Percentiles rank a stretch among this genome's conserved stretches.
Conservation (phyloP, 768 basidiomycete genomes). For the Boletus barrowsii region DNA sequence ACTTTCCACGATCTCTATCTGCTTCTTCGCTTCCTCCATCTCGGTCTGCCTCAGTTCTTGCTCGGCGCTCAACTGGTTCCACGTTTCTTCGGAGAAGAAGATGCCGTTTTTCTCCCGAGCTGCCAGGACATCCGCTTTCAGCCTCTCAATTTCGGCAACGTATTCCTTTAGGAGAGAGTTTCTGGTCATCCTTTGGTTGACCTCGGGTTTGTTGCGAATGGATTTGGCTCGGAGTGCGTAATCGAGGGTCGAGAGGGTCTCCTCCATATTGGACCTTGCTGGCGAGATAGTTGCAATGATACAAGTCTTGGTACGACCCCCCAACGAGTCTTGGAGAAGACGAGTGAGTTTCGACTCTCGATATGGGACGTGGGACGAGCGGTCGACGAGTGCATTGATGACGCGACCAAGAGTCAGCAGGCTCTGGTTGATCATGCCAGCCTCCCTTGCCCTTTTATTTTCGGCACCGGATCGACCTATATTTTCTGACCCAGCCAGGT, state of each 20-base stretch:
- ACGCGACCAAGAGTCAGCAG: conserved; percentile 95
- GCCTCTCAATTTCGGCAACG: conserved; percentile 85
- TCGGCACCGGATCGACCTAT: conserved; percentile 95
- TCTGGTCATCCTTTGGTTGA: conserved; percentile 92
- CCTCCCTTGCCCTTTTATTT: conserved; percentile 91
- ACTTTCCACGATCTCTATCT: conserved; percentile 78
- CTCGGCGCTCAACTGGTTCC: conserved; percentile 77
- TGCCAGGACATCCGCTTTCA: conserved; percentile 87
- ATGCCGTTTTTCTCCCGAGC: conserved; percentile 96
- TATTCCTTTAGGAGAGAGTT: conserved; percentile 93
- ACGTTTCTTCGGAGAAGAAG: conserved; percentile 87
- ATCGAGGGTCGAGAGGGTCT: conserved; percentile 95
- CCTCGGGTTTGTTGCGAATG: conserved; percentile 91
- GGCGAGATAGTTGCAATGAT: conserved; percentile 97
- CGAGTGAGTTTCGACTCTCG: conserved; percentile 97
- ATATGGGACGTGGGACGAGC: conserved; percentile 89
- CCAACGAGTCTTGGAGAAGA: conserved; percentile 97
- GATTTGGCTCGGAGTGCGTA: conserved; percentile 95
- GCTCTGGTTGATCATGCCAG: conserved; percentile 98
- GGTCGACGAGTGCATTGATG: conserved; percentile 94
- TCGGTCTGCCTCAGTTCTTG: conserved; percentile 76
- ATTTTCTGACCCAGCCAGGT: conserved; percentile 96
- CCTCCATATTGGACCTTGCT: conserved; percentile 90
- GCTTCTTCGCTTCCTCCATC: conserved; percentile 77
- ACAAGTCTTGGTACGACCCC: conserved; percentile 95